Evolutionary conservation across 2,329 filamentous ascomycete genomes (phyloP), one percentile per base, ranked within the genome.

Genomic region (Neopestalotiopsis sp.): DNA sequence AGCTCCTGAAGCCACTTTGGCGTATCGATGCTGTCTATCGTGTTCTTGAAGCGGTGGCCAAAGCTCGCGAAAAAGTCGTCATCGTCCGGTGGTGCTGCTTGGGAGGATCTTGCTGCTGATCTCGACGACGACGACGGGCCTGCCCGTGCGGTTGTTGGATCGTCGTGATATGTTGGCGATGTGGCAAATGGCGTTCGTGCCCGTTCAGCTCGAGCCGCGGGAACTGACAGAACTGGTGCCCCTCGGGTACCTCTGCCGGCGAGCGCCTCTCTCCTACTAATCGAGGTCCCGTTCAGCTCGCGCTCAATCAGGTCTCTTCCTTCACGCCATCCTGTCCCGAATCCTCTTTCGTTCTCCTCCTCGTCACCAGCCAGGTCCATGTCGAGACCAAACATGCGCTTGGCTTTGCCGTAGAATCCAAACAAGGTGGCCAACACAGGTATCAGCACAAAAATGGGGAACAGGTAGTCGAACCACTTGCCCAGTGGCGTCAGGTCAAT

Each of bases 221-320:
- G 85, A 2, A 88, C 80, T 2, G 85, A 85, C 13, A 88, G 79
- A 7, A 86, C 80, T 1, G 86, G 87, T 1, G 82, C 81, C 1
- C 83, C 74, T 45, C 85, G 79, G 40, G 77, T 71, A 14, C 77
- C 74, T 57, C 81, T 75, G 63, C 80, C 76, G 68, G 82, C 76
- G 32, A 82, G 80, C 64, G 84, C 82, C 45, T 84, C 81, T 20
- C 85, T 81, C 64, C 86, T 82, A 69, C 86, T 81, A 57, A 87
- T 84, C 3, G 88, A 87, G 45, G 86, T 87, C 14, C 92, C 91
- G 70, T 91, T 89, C 7, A 95, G 81, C 77, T 98, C 96, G 34
- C 94, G 89, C 71, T 97, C 94, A 71, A 99, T 97, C 34, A 99
- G 87, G 64, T 95, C 92, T 65, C 94, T 89, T 3, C 96, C 96